Percentiles rank a stretch among this genome's conserved stretches.
phyloP scores from a whole-genome alignment of 768 basidiomycete genomes.

The Boletales sp. region DNA sequence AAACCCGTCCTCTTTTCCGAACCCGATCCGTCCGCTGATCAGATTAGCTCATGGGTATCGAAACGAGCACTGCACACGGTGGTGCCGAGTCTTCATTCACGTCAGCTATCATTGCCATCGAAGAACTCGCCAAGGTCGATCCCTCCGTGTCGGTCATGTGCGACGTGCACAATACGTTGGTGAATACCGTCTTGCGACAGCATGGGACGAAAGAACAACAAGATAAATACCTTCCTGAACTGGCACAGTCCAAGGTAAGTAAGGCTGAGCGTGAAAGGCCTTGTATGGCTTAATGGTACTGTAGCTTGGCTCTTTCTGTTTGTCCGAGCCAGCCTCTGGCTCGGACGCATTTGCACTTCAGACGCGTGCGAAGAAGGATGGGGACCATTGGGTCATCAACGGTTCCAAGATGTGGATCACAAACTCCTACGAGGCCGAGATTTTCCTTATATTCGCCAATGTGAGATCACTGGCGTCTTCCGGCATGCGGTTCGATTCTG shows the following conservation, averaged over 20 bases:
- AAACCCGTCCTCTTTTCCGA: constrained; percentile 26
- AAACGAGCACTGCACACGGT: constrained; percentile 78
- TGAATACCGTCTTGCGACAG: constrained; percentile 89
- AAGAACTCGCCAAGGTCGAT: constrained; percentile 95
- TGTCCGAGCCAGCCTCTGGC: constrained; percentile 90
- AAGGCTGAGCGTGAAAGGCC: not conserved
- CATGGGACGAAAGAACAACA: constrained; percentile 84
- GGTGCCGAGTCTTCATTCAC: constrained; percentile 93
- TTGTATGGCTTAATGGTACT: not conserved
- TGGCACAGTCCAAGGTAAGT: constrained; percentile 71
- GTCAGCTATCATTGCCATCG: constrained; percentile 92
- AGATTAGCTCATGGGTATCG: constrained; percentile 92
- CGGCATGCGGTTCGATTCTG: not conserved
- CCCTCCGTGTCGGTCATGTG: constrained; percentile 95
- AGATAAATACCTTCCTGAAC: constrained; percentile 82
- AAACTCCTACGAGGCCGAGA: constrained; percentile 87
- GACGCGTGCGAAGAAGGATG: constrained; percentile 86
- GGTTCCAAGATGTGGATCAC: constrained; percentile 99
- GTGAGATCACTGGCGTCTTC: constrained; percentile 39
- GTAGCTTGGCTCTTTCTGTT: constrained; percentile 92
- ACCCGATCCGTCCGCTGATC: not conserved
- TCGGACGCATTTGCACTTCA: constrained; percentile 97
- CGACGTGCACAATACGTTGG: constrained; percentile 98
- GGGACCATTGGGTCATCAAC: constrained; percentile 81
- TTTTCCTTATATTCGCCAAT: constrained; percentile 94